These are phyloP conservation scores for Podila epicladia DNA, from an alignment of 192 early-diverging fungal genomes.

Conservation along the genomic window DNA sequence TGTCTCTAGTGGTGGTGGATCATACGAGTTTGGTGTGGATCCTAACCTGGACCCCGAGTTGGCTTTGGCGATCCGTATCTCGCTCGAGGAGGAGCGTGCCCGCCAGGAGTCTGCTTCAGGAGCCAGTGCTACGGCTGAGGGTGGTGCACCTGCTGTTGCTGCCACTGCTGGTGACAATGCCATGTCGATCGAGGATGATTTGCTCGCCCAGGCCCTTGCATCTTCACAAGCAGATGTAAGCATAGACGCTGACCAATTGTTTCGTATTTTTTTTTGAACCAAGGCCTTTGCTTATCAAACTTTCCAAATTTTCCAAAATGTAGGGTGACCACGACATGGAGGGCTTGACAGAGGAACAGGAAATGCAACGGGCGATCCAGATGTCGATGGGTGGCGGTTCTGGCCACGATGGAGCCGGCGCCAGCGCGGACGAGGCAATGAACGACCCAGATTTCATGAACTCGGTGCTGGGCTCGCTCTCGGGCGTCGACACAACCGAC, in stretches of 20 bases:
- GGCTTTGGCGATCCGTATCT: conserved; percentile 94
- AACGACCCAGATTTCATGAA: conserved; percentile 71
- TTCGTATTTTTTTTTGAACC: too few relatives aligned
- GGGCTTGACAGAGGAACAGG: conserved; percentile 74
- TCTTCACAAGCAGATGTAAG: conserved; percentile 68
- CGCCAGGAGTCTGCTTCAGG: conserved; percentile 76
- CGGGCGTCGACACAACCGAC: conserved; percentile 90
- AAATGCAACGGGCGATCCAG: conserved; percentile 74
- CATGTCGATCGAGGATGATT: conserved; percentile 63
- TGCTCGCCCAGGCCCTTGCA: conserved; percentile 74
- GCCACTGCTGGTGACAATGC: conserved; percentile 24
- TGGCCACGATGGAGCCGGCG: conserved; percentile 16
- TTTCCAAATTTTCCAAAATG: not conserved
- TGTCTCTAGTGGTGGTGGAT: conserved; percentile 66
- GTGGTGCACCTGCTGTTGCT: conserved; percentile 36
- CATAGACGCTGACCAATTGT: too few relatives aligned
- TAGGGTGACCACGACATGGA: conserved; percentile 76
- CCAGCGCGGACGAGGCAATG: conserved; percentile 30
- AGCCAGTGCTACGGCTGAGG: conserved; percentile 48
- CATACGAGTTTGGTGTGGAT: conserved; percentile 95
- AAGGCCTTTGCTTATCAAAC: too few relatives aligned
- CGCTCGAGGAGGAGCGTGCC: conserved; percentile 94
- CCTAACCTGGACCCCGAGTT: conserved; percentile 94
- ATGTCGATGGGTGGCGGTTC: conserved; percentile 72
- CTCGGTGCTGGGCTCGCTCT: conserved; percentile 81